These are phyloP conservation scores for Lasiodiplodia theobromae DNA, from an alignment of 2,329 filamentous ascomycete genomes.

Conservation along the genomic window DNA sequence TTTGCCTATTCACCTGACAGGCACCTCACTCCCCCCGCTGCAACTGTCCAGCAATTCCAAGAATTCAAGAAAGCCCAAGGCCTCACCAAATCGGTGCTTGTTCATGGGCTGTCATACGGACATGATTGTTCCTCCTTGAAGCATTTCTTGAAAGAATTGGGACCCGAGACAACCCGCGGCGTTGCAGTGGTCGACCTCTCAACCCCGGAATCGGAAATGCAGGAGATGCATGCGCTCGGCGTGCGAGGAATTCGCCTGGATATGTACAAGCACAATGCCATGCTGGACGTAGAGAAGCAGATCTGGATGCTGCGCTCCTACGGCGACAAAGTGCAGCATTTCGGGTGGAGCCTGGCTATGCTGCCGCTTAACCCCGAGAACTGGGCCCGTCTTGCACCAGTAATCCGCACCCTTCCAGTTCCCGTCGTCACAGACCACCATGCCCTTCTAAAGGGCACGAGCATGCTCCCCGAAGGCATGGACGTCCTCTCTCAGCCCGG, in stretches of 20 bases:
- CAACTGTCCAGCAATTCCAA: constrained; percentile 37
- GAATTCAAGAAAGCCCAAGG: constrained; percentile 38
- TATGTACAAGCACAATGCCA: constrained; percentile 46
- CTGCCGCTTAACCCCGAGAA: constrained; percentile 43
- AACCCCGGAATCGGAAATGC: constrained; percentile 36
- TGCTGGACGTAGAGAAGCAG: constrained; percentile 47
- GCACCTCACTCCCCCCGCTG: constrained; percentile 41
- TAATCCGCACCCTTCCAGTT: constrained; percentile 36
- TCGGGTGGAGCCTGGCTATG: constrained; percentile 43
- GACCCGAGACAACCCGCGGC: constrained; percentile 36
- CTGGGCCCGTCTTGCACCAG: constrained; percentile 37
- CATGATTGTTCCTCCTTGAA: constrained; percentile 46
- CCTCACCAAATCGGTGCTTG: constrained; percentile 46
- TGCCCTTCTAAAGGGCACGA: constrained; percentile 44
- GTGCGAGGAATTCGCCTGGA: constrained; percentile 48
- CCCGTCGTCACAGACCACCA: constrained; percentile 45
- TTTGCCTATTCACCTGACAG: constrained; percentile 38
- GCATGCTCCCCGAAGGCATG: constrained; percentile 39
- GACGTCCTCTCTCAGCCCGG: constrained; percentile 42
- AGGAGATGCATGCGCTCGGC: constrained; percentile 37
- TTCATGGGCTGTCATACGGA: constrained; percentile 49
- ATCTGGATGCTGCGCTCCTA: constrained; percentile 43
- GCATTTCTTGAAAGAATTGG: constrained; percentile 42
- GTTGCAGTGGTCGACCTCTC: constrained; percentile 43
- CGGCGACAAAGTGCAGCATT: constrained; percentile 34